Evolutionary conservation across 371 early-diverging fungal genomes (phyloP), one percentile per base, ranked within the genome.

Genomic region (Actinomucor elegans): DNA sequence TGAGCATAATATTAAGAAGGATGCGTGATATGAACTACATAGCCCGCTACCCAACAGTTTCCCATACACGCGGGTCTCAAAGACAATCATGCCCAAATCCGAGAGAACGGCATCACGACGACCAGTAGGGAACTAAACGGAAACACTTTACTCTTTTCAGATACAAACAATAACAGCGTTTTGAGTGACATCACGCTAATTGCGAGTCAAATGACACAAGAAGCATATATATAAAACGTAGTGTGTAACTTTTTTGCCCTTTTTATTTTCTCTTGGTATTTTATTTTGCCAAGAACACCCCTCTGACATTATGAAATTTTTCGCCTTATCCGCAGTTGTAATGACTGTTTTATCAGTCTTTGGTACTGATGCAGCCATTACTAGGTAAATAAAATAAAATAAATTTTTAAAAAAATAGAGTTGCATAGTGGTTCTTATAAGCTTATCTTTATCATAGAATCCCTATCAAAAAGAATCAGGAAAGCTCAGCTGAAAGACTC

Each of bases 401-500:
- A 48, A 11, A 14, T 34, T 31, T 52, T 17, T 20, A 21, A 41
- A 29, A 44, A 36, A 10, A 0, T 32, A 26, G n/a, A 17, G 33
- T 28, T 34, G n/a, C n/a, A n/a, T n/a, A n/a, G n/a, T n/a, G n/a
- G n/a, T n/a, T n/a, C n/a, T 6, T 41, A 34, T 48, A 26, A 33
- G 27, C 14, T n/a, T 41, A 14, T 28, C 24, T 14, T 4, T 29
- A 20, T 32, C 14, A 14, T 26, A 84, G 89, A 48, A 69, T 93
- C 54, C 72, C 79, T 52, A 79, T 93, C 55, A 89, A 88, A 66
- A 90, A 89, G 66, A 51, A 75, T 15, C 49, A 75, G 6, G 82
- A 89, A 53, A 81, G 87, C 8, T 67, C 86, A 8, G 63, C 82
- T 8, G 79, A 89, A 46, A 72, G 72, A 32, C 62, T 90, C 34